Evolutionary conservation across 495 filamentous ascomycete species (phyloP), one percentile per base, ranked within the genome.

Genomic region (Penicillium pulvis): DNA sequence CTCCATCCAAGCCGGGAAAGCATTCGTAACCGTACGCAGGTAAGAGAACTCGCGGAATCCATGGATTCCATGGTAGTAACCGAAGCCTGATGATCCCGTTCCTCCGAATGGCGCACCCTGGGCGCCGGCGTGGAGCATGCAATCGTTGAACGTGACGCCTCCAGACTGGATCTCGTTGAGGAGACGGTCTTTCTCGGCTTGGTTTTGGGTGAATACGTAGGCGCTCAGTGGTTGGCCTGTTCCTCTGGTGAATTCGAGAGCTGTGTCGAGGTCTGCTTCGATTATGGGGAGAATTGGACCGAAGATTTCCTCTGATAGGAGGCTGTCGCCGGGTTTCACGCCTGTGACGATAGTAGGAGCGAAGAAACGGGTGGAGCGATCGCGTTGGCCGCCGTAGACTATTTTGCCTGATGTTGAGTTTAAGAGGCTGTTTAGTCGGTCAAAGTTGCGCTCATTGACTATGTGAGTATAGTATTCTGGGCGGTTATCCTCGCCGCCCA

Each of bases 11-110:
- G 58, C 31, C 11, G 64, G 64, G 23, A 93, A 66, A 50, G 61
- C 64, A 53, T 67, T 57, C 23, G 53, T 58, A 23, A 52, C 39
- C 2, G 82, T 84, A 52, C 91, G 83, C 17, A 85, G 76, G 73
- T 94, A 86, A 8, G 68, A 86, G 76, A 96, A 97, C 63, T 76
- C 79, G 60, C 93, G 87, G 75, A 92, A 91, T n/a, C 83, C 85
- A 35, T 86, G 80, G 61, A 81, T 81, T 51, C 92, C 92, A 65
- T 88, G 84, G 70, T 96, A 95, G 6, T 81, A 76, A 44, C 92
- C 92, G 53, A 80, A 81, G 39, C 92, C 92, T 16, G 83, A 88
- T 55, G 86, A 80, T 42, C 92, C 92, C 16, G 94, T 87, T 50
- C 91, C 91, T 52, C 92, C 92, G 61, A 97, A 95, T 36, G 90